Conservation (phyloP, 2,329 filamentous ascomycete species). For the Aspergillus terreus region DNA sequence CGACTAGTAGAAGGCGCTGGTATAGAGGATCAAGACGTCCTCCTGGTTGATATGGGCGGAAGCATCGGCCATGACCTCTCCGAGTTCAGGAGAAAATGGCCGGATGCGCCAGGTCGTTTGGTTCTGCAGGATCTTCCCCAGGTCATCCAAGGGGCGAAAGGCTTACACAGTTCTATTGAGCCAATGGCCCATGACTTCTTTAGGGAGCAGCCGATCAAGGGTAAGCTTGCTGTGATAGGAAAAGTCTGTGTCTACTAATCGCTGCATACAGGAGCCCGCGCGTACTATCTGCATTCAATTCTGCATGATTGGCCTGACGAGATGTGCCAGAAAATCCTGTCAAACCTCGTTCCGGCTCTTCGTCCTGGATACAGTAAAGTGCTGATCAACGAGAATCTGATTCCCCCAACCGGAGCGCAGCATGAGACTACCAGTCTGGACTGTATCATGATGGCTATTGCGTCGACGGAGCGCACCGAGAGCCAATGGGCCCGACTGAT, state of each 20-base stretch:
- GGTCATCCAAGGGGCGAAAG: constrained; percentile 26
- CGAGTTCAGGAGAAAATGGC: constrained; percentile 34
- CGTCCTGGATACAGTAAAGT: constrained; percentile 39
- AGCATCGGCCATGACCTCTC: constrained; percentile 39
- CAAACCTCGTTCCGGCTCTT: constrained; percentile 30
- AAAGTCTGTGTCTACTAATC: background rate
- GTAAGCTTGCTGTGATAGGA: constrained; percentile 15
- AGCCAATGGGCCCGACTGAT: constrained; percentile 35
- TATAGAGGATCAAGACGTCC: constrained; percentile 14
- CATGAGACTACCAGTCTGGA: constrained; percentile 34
- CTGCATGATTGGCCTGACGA: constrained; percentile 31
- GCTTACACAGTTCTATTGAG: constrained; percentile 4
- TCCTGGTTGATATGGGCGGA: constrained; percentile 44
- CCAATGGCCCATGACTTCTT: background rate
- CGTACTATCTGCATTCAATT: constrained; percentile 13
- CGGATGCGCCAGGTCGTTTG: constrained; percentile 37
- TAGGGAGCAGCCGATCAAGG: constrained; percentile 34
- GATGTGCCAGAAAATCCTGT: constrained; percentile 28
- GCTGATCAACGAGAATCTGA: constrained; percentile 42
- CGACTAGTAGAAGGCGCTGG: constrained; percentile 12
- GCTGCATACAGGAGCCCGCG: constrained; percentile 25
- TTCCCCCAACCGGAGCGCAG: constrained; percentile 33
- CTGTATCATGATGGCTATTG: constrained; percentile 40
- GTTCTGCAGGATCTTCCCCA: constrained; percentile 47
- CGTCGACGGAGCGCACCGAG: constrained; percentile 38